Evolutionary conservation across 148 eudicot species (phyloP).

Genomic region (Camellia lanceoleosa): DNA sequence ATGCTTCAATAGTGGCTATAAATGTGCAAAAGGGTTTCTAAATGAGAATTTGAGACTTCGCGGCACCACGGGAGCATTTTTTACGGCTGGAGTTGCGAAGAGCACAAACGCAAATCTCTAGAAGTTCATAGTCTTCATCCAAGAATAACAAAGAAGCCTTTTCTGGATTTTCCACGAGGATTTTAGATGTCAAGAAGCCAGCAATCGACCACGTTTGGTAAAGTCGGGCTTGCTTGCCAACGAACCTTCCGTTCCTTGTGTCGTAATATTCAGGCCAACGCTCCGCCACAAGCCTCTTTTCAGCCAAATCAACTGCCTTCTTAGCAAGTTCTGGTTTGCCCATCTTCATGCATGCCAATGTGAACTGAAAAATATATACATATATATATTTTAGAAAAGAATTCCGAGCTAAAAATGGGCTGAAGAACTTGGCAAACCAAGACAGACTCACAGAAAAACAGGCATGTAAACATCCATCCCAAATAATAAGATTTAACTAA

Average conservation of each 20-base stretch:
- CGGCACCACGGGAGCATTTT: constrained; percentile 72
- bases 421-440: neutral
- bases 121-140: constrained; percentile 89
- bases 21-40: neutral
- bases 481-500: neutral
- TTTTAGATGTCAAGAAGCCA: constrained; percentile 66
- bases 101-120: constrained; percentile 77
- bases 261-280: constrained; percentile 91
- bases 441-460: neutral
- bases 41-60: constrained; percentile 47
- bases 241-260: constrained; percentile 70
- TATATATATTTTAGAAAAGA: neutral
- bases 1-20: neutral
- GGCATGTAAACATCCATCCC: neutral
- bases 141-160: constrained; percentile 65
- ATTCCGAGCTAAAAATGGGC: neutral
- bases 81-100: constrained; percentile 54
- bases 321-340: constrained; percentile 67
- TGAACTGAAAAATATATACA: constrained; percentile 48
- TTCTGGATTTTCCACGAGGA: constrained; percentile 72
- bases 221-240: constrained; percentile 82
- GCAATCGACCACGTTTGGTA: constrained; percentile 92
- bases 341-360: constrained; percentile 92
- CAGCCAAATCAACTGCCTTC: constrained; percentile 64
- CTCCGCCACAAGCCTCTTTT: constrained; percentile 55